These are phyloP conservation scores for Vigna trinervia DNA, from an alignment of 306 rosid species.

Conservation along the genomic window DNA sequence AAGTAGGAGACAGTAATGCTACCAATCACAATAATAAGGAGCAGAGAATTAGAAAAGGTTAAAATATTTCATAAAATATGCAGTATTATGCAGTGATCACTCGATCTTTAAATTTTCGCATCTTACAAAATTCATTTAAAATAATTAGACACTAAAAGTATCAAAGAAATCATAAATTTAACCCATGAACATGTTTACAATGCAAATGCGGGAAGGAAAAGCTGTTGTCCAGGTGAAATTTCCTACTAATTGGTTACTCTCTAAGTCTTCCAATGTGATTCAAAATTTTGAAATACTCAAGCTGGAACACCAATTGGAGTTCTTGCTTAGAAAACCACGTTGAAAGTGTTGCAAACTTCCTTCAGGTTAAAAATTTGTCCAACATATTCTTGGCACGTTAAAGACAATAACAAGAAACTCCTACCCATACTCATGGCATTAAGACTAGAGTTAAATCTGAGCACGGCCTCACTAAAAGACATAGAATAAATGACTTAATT, in stretches of 20 bases:
- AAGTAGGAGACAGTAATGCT: conserved; percentile 83
- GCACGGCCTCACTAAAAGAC: neutral
- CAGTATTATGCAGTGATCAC: neutral
- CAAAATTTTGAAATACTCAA: too few relatives aligned
- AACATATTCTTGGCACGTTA: neutral
- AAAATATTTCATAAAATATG: conserved; percentile 21
- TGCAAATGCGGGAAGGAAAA: too few relatives aligned
- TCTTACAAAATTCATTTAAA: conserved; percentile 8
- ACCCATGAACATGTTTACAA: neutral
- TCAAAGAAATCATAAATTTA: conserved; percentile 24
- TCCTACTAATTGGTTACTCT: too few relatives aligned
- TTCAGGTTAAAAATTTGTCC: neutral
- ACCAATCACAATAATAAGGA: conserved; percentile 44
- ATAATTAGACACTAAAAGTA: conserved; percentile 9
- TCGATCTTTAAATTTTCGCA: conserved; percentile 19
- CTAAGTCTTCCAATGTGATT: too few relatives aligned
- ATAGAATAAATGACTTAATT: neutral
- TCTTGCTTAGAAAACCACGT: conserved; percentile 1
- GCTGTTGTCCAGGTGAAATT: too few relatives aligned
- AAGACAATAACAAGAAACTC: neutral
- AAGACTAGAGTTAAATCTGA: neutral
- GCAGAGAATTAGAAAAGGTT: conserved; percentile 33
- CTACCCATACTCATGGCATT: neutral
- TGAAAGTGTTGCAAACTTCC: conserved; percentile 3
- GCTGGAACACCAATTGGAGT: neutral